Base-by-base conservation (phyloP, 805 yeast species). In the Candida coleopterorum region DNA sequence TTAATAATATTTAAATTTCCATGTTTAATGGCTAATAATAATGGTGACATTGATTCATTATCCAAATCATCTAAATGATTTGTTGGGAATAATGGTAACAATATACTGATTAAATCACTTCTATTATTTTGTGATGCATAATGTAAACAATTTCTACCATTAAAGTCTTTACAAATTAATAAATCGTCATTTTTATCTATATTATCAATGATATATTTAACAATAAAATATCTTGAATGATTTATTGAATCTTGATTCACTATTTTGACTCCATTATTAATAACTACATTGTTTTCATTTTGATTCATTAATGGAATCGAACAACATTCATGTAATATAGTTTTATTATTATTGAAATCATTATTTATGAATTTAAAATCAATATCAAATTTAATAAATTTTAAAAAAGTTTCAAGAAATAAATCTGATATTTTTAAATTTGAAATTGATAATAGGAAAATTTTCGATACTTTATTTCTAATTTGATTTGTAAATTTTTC, bases 131-230 rank as follows among this genome's bases (percentile, higher is more conserved):
- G 74, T 3, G 94, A 74, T 4, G 95, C 94, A 54, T 88, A 87
- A 58, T 90, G 97, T 12, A 93, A 62, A 16, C 97, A 89, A 1
- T 82, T 79, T 44, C 90, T 72, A 3, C 94, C 95, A 46, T 78
- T 76, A 32, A 74, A 68, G 56, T 85, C 94, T 49, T 70, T 74
- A 25, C 58, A 42, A 3, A 51, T 49, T 15, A 66, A 52, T 8
- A 66, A 41, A 8, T 42, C 34, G 0, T 50, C 44, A 9, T 15
- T 14, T 3, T 42, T 41, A 2, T 49, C 25, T 10, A 55, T 37
- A 25, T 46, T 51, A 2, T 54, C 43, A 47, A 64, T 45, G n/a
- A 62, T 52, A 38, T 58, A 55, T 37, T 60, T 46, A 4, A 67
- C 58, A 12, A 67, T 56, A 39, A 65, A 66, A 9, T 53, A 44